These are phyloP conservation scores for Leccinum truebloodii DNA, from an alignment of 768 basidiomycete genomes.

Conservation along the genomic window DNA sequence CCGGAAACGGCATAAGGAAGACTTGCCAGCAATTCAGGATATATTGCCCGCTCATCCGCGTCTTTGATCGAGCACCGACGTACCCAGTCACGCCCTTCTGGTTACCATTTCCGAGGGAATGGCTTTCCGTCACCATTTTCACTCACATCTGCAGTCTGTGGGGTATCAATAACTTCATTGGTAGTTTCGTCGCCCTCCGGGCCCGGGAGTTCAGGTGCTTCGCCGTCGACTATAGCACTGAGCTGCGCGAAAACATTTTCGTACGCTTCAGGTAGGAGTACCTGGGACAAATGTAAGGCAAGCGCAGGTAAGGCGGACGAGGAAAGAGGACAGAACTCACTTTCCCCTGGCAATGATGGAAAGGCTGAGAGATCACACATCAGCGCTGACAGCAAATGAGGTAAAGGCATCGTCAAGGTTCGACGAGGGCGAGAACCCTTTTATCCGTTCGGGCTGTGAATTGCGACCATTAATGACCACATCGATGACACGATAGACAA, in stretches of 20 bases:
- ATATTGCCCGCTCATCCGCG: constrained; percentile 77
- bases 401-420: constrained; percentile 34
- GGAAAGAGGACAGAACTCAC: constrained; percentile 15
- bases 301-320: neutral
- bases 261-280: constrained; percentile 98
- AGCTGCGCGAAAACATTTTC: constrained; percentile 95
- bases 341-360: constrained; percentile 84
- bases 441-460: constrained; percentile 88
- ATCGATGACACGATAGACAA: constrained; percentile 7
- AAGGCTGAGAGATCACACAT: constrained; percentile 96
- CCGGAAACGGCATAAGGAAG: neutral
- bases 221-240: constrained; percentile 95
- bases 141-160: constrained; percentile 6
- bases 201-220: constrained; percentile 69
- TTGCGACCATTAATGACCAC: neutral
- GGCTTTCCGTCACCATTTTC: constrained; percentile 19
- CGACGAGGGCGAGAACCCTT: constrained; percentile 70
- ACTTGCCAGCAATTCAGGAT: constrained; percentile 76
- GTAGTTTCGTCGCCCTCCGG: constrained; percentile 52
- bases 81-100: constrained; percentile 80
- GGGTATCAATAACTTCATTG: constrained; percentile 15
- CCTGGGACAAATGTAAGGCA: constrained; percentile 18
- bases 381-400: constrained; percentile 92
- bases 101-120: constrained; percentile 26
- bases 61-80: constrained; percentile 78